phyloP scores from a whole-genome alignment of 2,329 filamentous ascomycete genomes.

The Cadophora malorum region DNA sequence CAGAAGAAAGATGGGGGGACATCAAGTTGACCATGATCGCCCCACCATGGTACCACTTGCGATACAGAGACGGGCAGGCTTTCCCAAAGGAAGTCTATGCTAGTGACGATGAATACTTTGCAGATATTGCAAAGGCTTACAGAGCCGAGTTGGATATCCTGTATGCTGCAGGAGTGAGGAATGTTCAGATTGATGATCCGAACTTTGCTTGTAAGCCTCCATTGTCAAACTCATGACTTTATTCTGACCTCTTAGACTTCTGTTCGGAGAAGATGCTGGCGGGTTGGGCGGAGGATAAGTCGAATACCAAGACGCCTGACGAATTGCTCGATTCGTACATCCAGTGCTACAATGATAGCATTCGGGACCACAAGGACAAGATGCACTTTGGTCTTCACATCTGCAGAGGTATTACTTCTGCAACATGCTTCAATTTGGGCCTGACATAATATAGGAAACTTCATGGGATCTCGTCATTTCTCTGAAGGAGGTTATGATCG shows the following conservation, averaged over 20 bases:
- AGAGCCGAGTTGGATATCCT: slow-evolving; percentile 59
- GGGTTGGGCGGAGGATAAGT: slow-evolving; percentile 69
- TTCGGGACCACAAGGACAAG: slow-evolving; percentile 67
- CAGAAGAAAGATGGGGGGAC: slow-evolving; percentile 66
- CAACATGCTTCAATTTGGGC: not conserved
- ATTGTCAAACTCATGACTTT: not conserved
- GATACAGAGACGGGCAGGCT: slow-evolving; percentile 59
- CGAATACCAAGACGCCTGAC: slow-evolving; percentile 64
- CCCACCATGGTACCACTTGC: slow-evolving; percentile 73
- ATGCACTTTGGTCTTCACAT: slow-evolving; percentile 81
- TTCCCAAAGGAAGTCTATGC: slow-evolving; percentile 59
- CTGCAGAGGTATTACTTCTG: slow-evolving; percentile 59
- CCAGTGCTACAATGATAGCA: slow-evolving; percentile 75
- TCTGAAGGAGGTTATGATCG: slow-evolving; percentile 71
- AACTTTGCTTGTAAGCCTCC: slow-evolving; percentile 65
- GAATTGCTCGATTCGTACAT: slow-evolving; percentile 79
- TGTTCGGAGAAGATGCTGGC: slow-evolving; percentile 75
- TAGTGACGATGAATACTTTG: slow-evolving; percentile 61
- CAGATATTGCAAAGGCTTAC: slow-evolving; percentile 60
- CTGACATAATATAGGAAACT: slow-evolving; percentile 53
- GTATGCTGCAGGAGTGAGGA: slow-evolving; percentile 60
- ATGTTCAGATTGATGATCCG: slow-evolving; percentile 63
- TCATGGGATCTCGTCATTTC: slow-evolving; percentile 71
- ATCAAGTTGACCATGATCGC: slow-evolving; percentile 74
- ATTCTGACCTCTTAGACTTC: slow-evolving; percentile 59